A percentile compares a stretch with the other conserved stretches of the same genome.
Conservation (phyloP, 768 basidiomycete species). For the Russula earlei region DNA sequence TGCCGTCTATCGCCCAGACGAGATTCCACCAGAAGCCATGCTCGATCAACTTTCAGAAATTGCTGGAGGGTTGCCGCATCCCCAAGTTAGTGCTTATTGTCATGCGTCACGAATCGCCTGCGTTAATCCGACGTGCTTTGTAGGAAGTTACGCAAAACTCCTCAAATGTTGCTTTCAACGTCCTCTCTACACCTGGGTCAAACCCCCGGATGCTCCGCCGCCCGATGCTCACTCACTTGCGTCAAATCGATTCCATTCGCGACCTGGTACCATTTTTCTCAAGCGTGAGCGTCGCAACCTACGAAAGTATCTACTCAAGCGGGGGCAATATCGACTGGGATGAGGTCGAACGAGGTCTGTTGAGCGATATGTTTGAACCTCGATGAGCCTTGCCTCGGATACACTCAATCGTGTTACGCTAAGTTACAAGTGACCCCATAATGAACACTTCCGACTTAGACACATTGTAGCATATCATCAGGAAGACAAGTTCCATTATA, state of each 20-base stretch:
- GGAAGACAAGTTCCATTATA: not conserved
- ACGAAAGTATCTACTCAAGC: conserved; percentile 83
- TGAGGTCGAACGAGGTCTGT: conserved; percentile 69
- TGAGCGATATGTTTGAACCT: conserved; percentile 87
- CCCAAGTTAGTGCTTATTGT: conserved; percentile 23
- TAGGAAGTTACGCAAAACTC: conserved; percentile 3
- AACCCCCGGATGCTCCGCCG: conserved; percentile 51
- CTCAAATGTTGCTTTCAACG: not conserved
- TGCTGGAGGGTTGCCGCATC: conserved; percentile 53
- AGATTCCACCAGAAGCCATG: conserved; percentile 78
- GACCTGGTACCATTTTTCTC: conserved; percentile 90
- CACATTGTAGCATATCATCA: conserved; percentile 1
- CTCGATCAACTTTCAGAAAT: conserved; percentile 87
- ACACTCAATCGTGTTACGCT: not conserved
- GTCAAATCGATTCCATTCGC: conserved; percentile 73
- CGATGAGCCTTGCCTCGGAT: conserved; percentile 28
- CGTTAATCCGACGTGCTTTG: not conserved
- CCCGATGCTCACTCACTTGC: conserved; percentile 59
- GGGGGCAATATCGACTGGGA: conserved; percentile 83
- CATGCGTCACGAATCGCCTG: not conserved
- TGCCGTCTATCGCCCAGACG: conserved; percentile 79
- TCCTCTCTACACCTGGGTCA: conserved; percentile 20
- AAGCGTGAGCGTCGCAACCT: conserved; percentile 77
- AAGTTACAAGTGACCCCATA: not conserved
- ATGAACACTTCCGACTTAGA: not conserved